Evolutionary conservation across 768 basidiomycete species (phyloP), one percentile per base, ranked within the genome.

Genomic region (Rhodotorula kratochvilovae): DNA sequence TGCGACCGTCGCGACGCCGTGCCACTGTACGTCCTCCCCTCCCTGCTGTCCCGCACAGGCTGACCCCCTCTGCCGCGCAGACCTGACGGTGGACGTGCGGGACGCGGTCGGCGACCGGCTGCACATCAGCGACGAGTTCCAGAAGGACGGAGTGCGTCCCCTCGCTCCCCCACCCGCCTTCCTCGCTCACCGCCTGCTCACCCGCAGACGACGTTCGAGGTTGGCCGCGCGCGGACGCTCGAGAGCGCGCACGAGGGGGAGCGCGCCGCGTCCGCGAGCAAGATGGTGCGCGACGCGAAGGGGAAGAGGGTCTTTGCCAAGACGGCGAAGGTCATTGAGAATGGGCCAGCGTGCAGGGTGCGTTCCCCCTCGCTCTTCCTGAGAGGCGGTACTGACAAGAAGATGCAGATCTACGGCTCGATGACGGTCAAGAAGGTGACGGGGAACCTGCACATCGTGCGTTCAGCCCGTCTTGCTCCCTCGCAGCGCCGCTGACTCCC

Each of bases 31-130:
- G 92, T 86, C 27, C 1, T 16, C 29, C 48, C 50, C 13, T 45
- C 1, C 50, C 13, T 27, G 23, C 13, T n/a, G 5, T 27, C 29
- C 29, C 12, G 45, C 23, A 5, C 25, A 10, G 12, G 33, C 64
- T 78, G 61, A 71, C 31, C 16, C 10, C 21, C 23, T 21, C 45
- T 43, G 0, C n/a, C 11, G 10, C 43, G 17, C 73, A 97, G 94
- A 85, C 78, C 82, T 98, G 61, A 88, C 86, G 60, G 89, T 97
- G 35, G 95, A 98, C 79, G 79, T 99, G 71, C 84, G 93, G 68
- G 95, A 99, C 79, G 90, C 90, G 0, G 85, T 96, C n/a, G 95
- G 95, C 5, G 95, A 99, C 79, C 84, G 95, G 53, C 78, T 99
- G 43, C 90, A 88, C 79, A 85, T 98, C 68, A 92, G 87, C 76